These are phyloP conservation scores for Ophiostoma ulmi DNA, from an alignment of 2,329 filamentous ascomycete species.

Conservation along the genomic window DNA sequence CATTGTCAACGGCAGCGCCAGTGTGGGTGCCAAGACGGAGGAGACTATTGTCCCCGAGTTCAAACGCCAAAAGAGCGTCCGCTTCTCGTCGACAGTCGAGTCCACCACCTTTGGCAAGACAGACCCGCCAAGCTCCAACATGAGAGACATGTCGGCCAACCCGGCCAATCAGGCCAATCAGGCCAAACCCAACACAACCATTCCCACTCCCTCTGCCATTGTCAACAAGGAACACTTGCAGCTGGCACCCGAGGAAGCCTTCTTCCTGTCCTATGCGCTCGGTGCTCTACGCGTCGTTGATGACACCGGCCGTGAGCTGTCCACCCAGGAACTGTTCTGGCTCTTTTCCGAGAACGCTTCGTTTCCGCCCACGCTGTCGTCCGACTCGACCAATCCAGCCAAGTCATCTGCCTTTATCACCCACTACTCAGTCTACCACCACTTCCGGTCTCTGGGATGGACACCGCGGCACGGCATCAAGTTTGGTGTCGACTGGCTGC, in stretches of 20 bases:
- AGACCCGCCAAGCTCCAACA: slow-evolving; percentile 47
- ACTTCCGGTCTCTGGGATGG: slow-evolving; percentile 94
- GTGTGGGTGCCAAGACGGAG: neutral
- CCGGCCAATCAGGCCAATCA: too few relatives aligned
- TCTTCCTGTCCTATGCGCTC: slow-evolving; percentile 79
- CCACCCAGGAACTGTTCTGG: slow-evolving; percentile 54
- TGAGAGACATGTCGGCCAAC: neutral
- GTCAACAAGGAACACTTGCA: slow-evolving; percentile 70
- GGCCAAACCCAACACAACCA: neutral
- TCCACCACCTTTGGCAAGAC: slow-evolving; percentile 54
- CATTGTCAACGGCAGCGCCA: neutral
- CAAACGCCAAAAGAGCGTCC: slow-evolving; percentile 56
- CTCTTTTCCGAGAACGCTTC: slow-evolving; percentile 66
- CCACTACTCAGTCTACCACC: slow-evolving; percentile 86
- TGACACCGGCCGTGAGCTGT: slow-evolving; percentile 42
- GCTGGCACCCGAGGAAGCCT: slow-evolving; percentile 81
- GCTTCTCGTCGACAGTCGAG: slow-evolving; percentile 63
- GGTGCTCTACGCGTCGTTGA: slow-evolving; percentile 64
- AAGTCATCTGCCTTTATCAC: slow-evolving; percentile 67
- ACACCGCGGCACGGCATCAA: slow-evolving; percentile 89
- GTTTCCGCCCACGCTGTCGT: slow-evolving; percentile 54
- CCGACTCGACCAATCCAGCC: slow-evolving; percentile 20
- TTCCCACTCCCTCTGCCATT: neutral
- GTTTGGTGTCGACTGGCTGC: slow-evolving; percentile 89
- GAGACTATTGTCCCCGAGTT: neutral